Base-by-base conservation (phyloP, 2,329 filamentous ascomycete genomes). In the Leptographium lundbergii region DNA sequence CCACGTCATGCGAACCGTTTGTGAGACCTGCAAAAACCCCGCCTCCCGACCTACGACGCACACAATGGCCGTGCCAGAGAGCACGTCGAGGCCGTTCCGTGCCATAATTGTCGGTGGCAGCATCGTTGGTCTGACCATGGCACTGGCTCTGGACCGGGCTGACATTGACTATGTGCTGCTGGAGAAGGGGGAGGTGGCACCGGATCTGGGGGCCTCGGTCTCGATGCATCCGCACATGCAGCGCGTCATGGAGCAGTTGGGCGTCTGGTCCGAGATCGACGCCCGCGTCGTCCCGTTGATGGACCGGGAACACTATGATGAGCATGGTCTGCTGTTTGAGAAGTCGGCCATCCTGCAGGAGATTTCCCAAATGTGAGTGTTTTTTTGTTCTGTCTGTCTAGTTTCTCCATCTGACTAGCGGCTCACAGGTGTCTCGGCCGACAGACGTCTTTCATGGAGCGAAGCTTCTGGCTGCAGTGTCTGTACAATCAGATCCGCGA, bases 221-320 rank as follows among this genome's bases (percentile, higher is more conserved):
- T 75, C 70, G 1, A 61, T 81, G 0, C 61, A 71, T 0, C 68
- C 78, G 0, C 70, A 75, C 22, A 74, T 73, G 0, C 58, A 66
- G 4, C 69, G 73, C 0, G 74, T 81, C 6, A 65, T 81, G 1
- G 77, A 80, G 55, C 79, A 82, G 64, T 64, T 81, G 0, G 77
- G 75, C 0, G 61, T 69, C 39, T 63, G 54, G 54, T 39, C 52
- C 2, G 52, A 3, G 19, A 39, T 54, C 32, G 9, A 39, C 7
- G 32, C 52, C 10, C n/a, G 22, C 34, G 34, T 42, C 4, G n/a
- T 54, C 2, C 52, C 52, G 10, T 3, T 54, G 10, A 25, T 11
- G 7, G 29, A 54, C 22, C 52, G 52, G n/a, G 11, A 54, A 13
- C 52, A 54, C 34, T 54, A 14, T 24, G 34, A 54, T n/a, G 52